Conservation (phyloP, 495 filamentous ascomycete genomes). For the Oidiodendron maius region DNA sequence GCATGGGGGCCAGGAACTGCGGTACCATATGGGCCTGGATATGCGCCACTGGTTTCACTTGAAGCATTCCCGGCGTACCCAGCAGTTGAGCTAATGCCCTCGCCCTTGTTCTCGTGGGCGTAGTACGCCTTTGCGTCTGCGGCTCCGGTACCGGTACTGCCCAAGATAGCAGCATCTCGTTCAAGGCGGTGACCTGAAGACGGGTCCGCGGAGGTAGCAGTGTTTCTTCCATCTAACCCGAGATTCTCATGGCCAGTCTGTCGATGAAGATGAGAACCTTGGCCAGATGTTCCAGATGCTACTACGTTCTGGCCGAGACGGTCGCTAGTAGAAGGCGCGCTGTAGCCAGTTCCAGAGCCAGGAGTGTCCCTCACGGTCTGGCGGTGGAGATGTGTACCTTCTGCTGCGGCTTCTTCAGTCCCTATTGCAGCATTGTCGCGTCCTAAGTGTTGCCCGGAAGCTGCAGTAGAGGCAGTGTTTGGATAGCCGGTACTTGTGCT, state of each 20-base stretch:
- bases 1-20: slow-evolving; percentile 1
- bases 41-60: neutral
- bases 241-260: neutral
- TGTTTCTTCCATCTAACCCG: neutral
- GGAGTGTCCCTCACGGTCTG: neutral
- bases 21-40: neutral
- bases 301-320: neutral
- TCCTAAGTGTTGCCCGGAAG: too few relatives aligned
- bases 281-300: neutral
- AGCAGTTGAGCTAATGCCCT: neutral
- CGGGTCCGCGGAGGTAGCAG: neutral
- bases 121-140: neutral
- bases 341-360: neutral
- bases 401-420: neutral
- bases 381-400: neutral
- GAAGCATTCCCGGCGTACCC: neutral
- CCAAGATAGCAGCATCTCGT: neutral
- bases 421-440: neutral
- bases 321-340: neutral
- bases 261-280: neutral
- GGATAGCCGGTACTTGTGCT: neutral
- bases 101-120: too few relatives aligned
- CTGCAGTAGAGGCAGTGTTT: too few relatives aligned
- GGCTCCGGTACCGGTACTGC: neutral
- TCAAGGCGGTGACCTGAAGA: neutral